Evolutionary conservation across 1,139 yeast species (phyloP).

Genomic region (Scheffersomyces segobiensis): DNA sequence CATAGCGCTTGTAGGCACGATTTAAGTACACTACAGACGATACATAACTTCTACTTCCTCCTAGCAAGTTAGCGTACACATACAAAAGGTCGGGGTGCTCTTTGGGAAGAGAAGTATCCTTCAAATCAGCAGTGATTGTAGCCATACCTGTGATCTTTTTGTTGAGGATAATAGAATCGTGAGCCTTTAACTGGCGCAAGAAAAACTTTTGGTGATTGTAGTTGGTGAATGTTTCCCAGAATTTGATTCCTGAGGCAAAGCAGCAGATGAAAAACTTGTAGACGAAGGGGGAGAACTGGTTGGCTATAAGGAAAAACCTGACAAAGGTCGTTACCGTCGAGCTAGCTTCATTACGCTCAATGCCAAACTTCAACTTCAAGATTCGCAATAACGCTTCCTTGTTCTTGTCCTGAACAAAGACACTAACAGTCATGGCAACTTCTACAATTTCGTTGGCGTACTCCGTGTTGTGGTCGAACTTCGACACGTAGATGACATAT

Average conservation of each 20-base stretch:
- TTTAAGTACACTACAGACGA: conserved; percentile 72
- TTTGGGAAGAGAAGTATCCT: conserved; percentile 39
- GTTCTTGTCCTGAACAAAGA: conserved; percentile 63
- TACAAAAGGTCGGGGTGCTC: conserved; percentile 74
- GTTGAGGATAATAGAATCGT: conserved; percentile 63
- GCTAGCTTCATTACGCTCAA: conserved; percentile 50
- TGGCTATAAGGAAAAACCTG: conserved; percentile 61
- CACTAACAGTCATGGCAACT: conserved; percentile 74
- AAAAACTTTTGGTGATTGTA: conserved; percentile 88
- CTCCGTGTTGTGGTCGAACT: conserved; percentile 56
- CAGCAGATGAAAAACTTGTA: conserved; percentile 68
- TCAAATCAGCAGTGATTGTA: conserved; percentile 50
- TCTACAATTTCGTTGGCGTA: conserved; percentile 73
- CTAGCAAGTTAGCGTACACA: conserved; percentile 76
- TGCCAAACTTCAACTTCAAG: conserved; percentile 66
- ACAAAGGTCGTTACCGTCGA: conserved; percentile 52
- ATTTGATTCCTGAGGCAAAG: conserved; percentile 60
- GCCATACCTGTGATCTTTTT: conserved; percentile 75
- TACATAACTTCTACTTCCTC: conserved; percentile 79
- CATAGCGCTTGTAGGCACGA: conserved; percentile 61
- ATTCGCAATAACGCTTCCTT: conserved; percentile 59
- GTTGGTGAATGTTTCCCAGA: conserved; percentile 63
- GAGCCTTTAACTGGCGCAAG: conserved; percentile 84
- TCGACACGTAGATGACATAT: conserved; percentile 66
- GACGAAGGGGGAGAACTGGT: conserved; percentile 74